A percentile compares a stretch with the other conserved stretches of the same genome.
phyloP scores from a whole-genome alignment of 1,284 basidiomycete genomes.

The Marasmius tenuissimus region DNA sequence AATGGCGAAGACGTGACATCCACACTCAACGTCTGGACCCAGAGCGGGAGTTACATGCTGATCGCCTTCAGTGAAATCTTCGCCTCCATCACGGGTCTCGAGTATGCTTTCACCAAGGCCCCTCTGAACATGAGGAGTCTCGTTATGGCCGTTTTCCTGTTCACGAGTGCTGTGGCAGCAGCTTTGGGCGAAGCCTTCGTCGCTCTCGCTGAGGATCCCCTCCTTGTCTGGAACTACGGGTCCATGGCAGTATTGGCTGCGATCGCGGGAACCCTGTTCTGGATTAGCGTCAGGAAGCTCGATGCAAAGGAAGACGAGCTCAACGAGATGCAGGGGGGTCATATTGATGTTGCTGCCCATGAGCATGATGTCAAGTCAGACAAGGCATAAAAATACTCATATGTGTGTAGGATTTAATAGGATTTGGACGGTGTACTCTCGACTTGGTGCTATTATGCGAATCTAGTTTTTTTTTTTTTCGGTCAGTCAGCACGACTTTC shows the following conservation, averaged over 20 bases:
- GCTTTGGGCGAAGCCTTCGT: constrained; percentile 70
- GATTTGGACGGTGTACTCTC: neutral
- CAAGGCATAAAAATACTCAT: neutral
- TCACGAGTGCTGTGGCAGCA: constrained; percentile 62
- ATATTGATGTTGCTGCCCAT: constrained; percentile 17
- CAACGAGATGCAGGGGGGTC: constrained; percentile 47
- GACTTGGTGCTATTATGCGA: too few species aligned
- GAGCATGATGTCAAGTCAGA: neutral
- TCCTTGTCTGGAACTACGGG: constrained; percentile 57
- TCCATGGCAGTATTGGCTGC: constrained; percentile 42
- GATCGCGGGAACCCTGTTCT: constrained; percentile 52
- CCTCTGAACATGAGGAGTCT: constrained; percentile 81
- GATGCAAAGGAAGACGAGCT: constrained; percentile 65
- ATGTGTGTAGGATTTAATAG: neutral
- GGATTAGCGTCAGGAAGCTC: constrained; percentile 57
- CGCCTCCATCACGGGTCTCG: constrained; percentile 82
- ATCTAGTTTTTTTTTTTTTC: too few species aligned
- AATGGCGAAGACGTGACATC: constrained; percentile 33
- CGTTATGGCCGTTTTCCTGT: constrained; percentile 74
- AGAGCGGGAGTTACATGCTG: constrained; percentile 65
- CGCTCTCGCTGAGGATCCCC: constrained; percentile 51
- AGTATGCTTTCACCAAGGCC: constrained; percentile 88
- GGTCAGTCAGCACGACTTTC: too few species aligned
- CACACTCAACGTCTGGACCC: constrained; percentile 77
- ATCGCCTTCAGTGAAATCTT: constrained; percentile 80